Conservation (phyloP, 805 yeast genomes). For the Candida berthetii region DNA sequence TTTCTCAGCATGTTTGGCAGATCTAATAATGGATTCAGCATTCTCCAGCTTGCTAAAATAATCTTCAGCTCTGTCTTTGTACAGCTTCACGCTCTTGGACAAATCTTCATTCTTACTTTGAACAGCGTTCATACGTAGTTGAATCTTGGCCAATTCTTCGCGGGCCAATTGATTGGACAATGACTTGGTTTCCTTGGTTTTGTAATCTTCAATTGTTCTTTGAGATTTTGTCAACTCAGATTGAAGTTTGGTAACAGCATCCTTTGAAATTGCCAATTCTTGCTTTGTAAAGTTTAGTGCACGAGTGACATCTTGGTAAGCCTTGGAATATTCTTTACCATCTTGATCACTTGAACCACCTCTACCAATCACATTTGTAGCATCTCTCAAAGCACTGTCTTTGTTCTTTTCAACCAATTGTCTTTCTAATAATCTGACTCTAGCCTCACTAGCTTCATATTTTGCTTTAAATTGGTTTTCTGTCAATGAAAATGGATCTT, state of each 20-base stretch:
- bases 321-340: conserved; percentile 13
- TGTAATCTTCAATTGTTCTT: conserved; percentile 4
- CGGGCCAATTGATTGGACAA: conserved; percentile 20
- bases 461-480: conserved; percentile 29
- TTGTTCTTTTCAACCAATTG: conserved; percentile 19
- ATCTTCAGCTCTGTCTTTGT: conserved; percentile 68
- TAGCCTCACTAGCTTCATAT: conserved; percentile 40
- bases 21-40: conserved; percentile 67
- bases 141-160: conserved; percentile 38
- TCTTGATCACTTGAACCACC: conserved; percentile 8
- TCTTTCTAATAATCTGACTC: conserved; percentile 33
- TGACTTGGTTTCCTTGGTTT: conserved; percentile 8
- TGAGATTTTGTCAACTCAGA: conserved; percentile 34
- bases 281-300: conserved; percentile 38
- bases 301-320: conserved; percentile 42
- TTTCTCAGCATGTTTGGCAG: conserved; percentile 58
- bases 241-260: conserved; percentile 34
- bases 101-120: conserved; percentile 52
- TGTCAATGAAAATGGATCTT: conserved; percentile 22
- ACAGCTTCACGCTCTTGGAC: conserved; percentile 47
- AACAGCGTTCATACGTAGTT: conserved; percentile 51
- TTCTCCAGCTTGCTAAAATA: conserved; percentile 67
- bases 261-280: conserved; percentile 33
- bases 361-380: conserved; percentile 17
- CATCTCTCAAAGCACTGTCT: conserved; percentile 19